Conservation (phyloP, 495 filamentous ascomycete species). For the Physcia stellaris region DNA sequence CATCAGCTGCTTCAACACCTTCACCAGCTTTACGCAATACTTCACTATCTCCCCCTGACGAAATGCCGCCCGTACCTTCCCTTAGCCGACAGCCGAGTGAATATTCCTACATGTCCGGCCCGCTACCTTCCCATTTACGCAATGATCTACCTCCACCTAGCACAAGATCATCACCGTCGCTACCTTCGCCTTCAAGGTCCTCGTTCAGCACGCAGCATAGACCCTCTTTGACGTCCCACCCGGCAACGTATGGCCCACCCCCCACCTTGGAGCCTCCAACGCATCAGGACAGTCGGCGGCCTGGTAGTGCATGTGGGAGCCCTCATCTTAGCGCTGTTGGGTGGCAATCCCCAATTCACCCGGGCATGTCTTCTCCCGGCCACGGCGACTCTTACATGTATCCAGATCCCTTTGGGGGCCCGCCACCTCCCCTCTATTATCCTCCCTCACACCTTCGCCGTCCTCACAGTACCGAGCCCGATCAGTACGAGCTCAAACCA, state of each 20-base stretch:
- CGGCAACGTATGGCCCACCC: conserved; percentile 64
- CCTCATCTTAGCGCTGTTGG: conserved; percentile 60
- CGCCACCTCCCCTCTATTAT: conserved; percentile 53
- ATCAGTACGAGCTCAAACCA: conserved; percentile 50
- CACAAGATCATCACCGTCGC: conserved; percentile 52
- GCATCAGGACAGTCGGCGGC: conserved; percentile 53
- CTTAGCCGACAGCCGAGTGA: conserved; percentile 55
- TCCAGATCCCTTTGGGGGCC: conserved; percentile 47
- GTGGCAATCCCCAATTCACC: conserved; percentile 61
- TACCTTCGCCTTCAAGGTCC: conserved; percentile 45
- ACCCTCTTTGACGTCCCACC: conserved; percentile 68
- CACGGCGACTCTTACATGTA: conserved; percentile 49
- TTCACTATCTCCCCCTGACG: conserved; percentile 66
- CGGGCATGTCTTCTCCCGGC: conserved; percentile 47
- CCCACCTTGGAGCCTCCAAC: conserved; percentile 79
- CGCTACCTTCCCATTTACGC: conserved; percentile 74
- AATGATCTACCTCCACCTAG: conserved; percentile 65
- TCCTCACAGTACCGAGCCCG: conserved; percentile 57
- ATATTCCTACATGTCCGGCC: conserved; percentile 53
- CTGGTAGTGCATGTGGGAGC: conserved; percentile 53
- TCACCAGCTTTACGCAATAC: conserved; percentile 66
- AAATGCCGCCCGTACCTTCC: conserved; percentile 57
- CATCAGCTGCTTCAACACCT: conserved; percentile 73
- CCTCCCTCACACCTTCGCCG: conserved; percentile 49
- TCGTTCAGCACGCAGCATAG: conserved; percentile 42